Base-by-base conservation (phyloP, 2,329 filamentous ascomycete genomes). In the Pyricularia sp. region DNA sequence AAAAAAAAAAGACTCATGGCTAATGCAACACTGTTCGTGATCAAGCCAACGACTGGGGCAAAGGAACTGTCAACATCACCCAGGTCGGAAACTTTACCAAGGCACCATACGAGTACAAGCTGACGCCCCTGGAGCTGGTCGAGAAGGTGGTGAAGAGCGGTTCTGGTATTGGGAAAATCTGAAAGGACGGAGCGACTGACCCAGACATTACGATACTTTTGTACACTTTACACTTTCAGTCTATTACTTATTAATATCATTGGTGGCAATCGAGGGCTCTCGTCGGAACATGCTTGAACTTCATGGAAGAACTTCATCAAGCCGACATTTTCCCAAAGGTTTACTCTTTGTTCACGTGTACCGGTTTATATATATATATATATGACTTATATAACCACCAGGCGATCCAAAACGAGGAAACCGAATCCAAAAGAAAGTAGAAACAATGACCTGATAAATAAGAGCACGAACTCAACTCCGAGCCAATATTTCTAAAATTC, bases 31-130 rank as follows among this genome's bases (percentile, higher is more conserved):
- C 26, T 7, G 33, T 9, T 11, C 31, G 3, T 20, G 14, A 5
- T 36, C 1, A 4, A 77, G 78, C 76, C 70, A 81, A 86, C 71
- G 83, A 86, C 61, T 86, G 81, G 73, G 84, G 84, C 1, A 70
- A 73, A 3, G 81, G 81, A 0, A 74, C 74, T 0, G 79, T 85
- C 64, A 86, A 86, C 69, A 85, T 86, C 36, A 86, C 84, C 0
- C 81, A 80, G 71, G 78, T 80, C 5, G 84, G 84, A 2, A 78
- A 79, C 68, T 84, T 86, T 70, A 81, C 79, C 4, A 78, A 78
- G 73, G 83, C 81, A 3, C 81, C 80, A 11, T 86, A 86, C 73
- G 76, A 77, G 70, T 86, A 80, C 74, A 80, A 79, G 69, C 76
- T 85, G 26, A 85, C 84, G 0, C 78, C 81, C 0, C 73, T 85